phyloP scores from a whole-genome alignment of 1,284 basidiomycete species.

The Melampsora larici-populina region DNA sequence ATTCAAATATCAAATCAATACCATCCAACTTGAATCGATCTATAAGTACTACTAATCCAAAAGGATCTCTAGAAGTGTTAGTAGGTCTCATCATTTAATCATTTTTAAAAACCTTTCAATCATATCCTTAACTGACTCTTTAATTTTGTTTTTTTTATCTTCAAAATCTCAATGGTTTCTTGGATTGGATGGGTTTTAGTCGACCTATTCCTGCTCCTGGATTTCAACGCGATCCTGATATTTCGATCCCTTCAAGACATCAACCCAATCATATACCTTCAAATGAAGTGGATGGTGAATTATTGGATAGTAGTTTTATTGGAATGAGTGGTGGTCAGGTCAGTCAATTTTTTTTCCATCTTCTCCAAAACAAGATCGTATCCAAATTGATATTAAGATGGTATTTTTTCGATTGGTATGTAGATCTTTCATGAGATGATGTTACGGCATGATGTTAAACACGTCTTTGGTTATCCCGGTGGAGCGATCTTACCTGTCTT shows the following conservation, averaged over 20 bases:
- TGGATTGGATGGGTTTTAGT: background rate
- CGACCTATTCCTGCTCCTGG: slow-evolving; percentile 23
- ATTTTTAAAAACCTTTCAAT: too few relatives aligned
- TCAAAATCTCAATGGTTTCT: background rate
- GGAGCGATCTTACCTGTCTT: slow-evolving; percentile 95
- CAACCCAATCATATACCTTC: slow-evolving; percentile 49
- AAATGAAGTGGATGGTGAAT: slow-evolving; percentile 43
- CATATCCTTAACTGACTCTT: background rate
- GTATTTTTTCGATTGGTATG: background rate
- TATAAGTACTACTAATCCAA: background rate
- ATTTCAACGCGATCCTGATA: slow-evolving; percentile 25
- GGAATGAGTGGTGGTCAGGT: slow-evolving; percentile 78
- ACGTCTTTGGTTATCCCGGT: slow-evolving; percentile 96
- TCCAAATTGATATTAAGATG: background rate
- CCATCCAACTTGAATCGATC: background rate
- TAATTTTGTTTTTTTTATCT: background rate
- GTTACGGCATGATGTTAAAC: slow-evolving; percentile 91
- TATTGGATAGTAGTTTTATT: slow-evolving; percentile 64
- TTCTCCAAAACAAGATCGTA: background rate
- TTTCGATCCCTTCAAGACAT: slow-evolving; percentile 46
- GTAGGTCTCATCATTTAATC: background rate
- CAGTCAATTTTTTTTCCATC: background rate
- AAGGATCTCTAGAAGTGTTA: background rate
- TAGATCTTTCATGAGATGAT: slow-evolving; percentile 99
- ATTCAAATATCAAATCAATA: background rate